Evolutionary conservation across 345 rosid species (phyloP).

Genomic region (Rhodomyrtus tomentosa): DNA sequence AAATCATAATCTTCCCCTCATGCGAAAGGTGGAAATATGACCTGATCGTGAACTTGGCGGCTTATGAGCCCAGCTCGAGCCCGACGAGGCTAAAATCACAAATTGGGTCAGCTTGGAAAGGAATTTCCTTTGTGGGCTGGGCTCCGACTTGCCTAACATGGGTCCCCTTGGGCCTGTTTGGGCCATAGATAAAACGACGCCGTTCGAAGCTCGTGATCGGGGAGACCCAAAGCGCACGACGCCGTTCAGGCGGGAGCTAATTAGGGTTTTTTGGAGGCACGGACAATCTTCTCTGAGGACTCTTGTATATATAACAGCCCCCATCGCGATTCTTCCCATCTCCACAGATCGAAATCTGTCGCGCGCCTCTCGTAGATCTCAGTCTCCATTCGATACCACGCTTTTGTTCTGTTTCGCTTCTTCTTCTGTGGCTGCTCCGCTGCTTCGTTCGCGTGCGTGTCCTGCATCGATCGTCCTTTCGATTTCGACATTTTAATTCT

Average conservation of each 20-base stretch:
- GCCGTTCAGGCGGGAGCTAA: neutral
- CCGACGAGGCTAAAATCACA: fast-evolving
- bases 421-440: neutral
- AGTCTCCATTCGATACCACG: neutral
- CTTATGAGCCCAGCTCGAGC: neutral
- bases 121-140: neutral
- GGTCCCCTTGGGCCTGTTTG: neutral
- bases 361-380: neutral
- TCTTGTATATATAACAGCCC: neutral
- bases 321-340: neutral
- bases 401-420: neutral
- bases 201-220: fast-evolving
- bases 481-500: neutral
- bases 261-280: neutral
- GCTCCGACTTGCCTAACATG: neutral
- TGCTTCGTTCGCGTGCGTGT: neutral
- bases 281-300: neutral
- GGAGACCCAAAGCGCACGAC: neutral
- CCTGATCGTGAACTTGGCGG: neutral
- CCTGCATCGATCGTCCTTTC: neutral
- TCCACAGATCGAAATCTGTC: too few relatives aligned
- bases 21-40: neutral
- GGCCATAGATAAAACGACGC: fast-evolving
- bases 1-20: neutral
- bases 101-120: neutral